Evolutionary conservation across 2,329 filamentous ascomycete genomes (phyloP).

Genomic region (Pseudogymnoascus sp.): DNA sequence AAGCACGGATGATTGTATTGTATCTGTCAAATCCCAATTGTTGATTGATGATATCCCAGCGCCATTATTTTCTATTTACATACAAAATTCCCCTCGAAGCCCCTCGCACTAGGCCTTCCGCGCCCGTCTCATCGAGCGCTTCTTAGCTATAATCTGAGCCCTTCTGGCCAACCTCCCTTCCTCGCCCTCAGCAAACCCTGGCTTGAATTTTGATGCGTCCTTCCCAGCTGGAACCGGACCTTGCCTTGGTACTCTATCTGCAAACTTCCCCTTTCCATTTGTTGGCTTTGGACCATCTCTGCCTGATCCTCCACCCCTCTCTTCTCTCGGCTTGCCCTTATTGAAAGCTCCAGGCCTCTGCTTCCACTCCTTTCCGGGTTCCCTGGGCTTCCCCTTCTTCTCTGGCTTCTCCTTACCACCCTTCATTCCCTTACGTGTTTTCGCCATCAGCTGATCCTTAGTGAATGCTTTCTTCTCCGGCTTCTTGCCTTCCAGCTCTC

Average conservation of each 20-base stretch:
- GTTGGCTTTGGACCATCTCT: conserved; percentile 18
- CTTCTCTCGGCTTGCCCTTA: conserved; percentile 8
- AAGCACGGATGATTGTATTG: background rate
- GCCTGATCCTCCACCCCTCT: conserved; percentile 9
- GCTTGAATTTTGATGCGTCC: conserved; percentile 24
- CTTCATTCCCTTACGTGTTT: conserved; percentile 31
- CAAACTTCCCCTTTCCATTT: conserved; percentile 10
- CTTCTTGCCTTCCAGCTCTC: conserved; percentile 27
- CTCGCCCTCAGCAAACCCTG: conserved; percentile 33
- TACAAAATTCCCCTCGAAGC: background rate
- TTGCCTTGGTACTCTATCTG: conserved; percentile 24
- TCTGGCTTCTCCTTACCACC: conserved; percentile 19
- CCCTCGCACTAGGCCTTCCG: conserved; percentile 15
- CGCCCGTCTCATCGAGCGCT: conserved; percentile 68
- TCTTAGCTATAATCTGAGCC: conserved; percentile 79
- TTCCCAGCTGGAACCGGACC: conserved; percentile 26
- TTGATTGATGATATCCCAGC: background rate
- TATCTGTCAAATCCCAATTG: conserved; percentile 5
- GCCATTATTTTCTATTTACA: conserved; percentile 8
- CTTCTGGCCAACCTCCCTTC: conserved; percentile 53
- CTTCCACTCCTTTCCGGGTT: conserved; percentile 13
- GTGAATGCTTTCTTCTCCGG: conserved; percentile 27
- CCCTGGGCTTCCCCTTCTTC: conserved; percentile 14
- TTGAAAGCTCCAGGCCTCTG: conserved; percentile 10
- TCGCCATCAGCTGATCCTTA: conserved; percentile 29